Conservation (phyloP, 129 eudicot species). For the Silybum marianum region DNA sequence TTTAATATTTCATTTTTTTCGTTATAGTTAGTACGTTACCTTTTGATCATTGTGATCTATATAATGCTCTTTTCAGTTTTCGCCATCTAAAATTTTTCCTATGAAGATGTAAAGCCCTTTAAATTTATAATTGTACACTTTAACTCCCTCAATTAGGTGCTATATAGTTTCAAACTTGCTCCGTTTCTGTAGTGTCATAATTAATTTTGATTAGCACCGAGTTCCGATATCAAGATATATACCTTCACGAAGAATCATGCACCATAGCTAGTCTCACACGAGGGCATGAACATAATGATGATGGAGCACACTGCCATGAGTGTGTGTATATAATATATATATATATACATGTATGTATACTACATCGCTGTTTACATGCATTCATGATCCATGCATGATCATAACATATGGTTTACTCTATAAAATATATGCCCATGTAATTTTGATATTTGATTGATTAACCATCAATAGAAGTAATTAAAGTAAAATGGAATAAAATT, state of each 20-base stretch:
- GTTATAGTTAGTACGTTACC: conserved; percentile 2
- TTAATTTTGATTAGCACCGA: conserved; percentile 24
- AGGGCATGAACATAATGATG: conserved; percentile 17
- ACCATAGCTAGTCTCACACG: conserved; percentile 17
- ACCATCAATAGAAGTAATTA: neutral
- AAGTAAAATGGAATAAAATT: neutral
- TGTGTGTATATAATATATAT: neutral
- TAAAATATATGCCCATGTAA: neutral
- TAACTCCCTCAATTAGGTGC: conserved; percentile 6
- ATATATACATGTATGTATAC: neutral
- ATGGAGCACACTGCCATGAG: neutral
- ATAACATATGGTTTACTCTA: neutral
- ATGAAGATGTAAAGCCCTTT: neutral
- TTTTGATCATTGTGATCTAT: conserved; percentile 3
- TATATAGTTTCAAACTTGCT: conserved; percentile 6
- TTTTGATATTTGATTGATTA: neutral
- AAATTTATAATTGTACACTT: neutral
- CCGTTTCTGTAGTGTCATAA: neutral
- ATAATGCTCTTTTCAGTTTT: neutral
- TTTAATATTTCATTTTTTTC: neutral
- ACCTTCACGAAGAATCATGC: conserved; percentile 21
- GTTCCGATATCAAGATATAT: conserved; percentile 11
- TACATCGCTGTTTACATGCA: neutral
- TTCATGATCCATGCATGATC: neutral
- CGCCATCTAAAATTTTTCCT: neutral